phyloP scores from a whole-genome alignment of 257 asterid genomes.

The Petunia secreta region DNA sequence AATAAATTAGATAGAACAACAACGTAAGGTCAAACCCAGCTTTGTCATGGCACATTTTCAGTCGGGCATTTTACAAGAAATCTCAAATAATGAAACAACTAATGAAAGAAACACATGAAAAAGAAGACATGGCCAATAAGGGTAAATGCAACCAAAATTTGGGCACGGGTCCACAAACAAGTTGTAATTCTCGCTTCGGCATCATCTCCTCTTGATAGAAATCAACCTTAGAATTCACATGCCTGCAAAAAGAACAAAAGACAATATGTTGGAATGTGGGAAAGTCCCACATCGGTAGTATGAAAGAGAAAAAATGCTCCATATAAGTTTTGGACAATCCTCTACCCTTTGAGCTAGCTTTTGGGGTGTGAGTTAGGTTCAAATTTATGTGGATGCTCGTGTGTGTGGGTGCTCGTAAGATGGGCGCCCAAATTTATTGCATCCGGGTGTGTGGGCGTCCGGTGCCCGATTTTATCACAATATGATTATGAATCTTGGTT shows the following conservation, averaged over 20 bases:
- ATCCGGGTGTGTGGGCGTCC: too few species aligned
- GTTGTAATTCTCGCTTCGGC: not conserved
- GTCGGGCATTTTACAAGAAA: conserved; percentile 1
- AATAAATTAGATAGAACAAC: not conserved
- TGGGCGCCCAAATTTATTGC: too few species aligned
- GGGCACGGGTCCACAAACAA: conserved; percentile 5
- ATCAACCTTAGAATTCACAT: not conserved
- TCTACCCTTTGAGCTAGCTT: too few species aligned
- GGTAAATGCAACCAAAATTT: not conserved
- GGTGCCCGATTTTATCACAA: not conserved
- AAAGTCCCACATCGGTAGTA: too few species aligned
- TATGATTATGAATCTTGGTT: not conserved
- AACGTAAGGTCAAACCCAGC: not conserved
- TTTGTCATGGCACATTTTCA: not conserved
- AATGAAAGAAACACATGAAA: not conserved
- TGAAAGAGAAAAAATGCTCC: too few species aligned
- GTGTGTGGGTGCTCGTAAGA: too few species aligned
- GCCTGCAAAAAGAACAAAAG: not conserved
- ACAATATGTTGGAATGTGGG: too few species aligned
- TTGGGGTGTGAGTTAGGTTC: too few species aligned
- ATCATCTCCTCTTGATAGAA: conserved; percentile 28
- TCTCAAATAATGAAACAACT: not conserved
- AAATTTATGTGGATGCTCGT: too few species aligned
- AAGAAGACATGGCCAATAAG: not conserved
- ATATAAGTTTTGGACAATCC: too few species aligned